These are phyloP conservation scores for Podaxis carcinomalis DNA, from an alignment of 768 basidiomycete genomes.

Conservation along the genomic window DNA sequence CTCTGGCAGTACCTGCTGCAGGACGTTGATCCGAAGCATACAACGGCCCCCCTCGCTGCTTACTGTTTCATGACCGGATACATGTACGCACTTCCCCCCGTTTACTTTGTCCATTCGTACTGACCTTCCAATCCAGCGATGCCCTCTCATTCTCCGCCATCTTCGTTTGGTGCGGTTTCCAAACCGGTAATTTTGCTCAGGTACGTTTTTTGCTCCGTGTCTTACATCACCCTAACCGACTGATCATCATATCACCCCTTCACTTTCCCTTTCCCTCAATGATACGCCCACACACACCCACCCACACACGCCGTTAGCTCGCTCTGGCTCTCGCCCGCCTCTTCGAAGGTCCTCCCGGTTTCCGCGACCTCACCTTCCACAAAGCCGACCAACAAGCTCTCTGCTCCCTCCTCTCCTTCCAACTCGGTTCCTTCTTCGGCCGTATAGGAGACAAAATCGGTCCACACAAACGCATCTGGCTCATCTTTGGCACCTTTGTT, in stretches of 20 bases:
- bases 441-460: slow-evolving; percentile 85
- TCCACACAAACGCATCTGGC: slow-evolving; percentile 68
- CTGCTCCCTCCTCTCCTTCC: slow-evolving; percentile 74
- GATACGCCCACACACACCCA: too few species aligned
- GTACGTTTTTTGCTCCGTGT: slow-evolving; percentile 26
- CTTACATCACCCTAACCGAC: background rate
- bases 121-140: slow-evolving; percentile 39
- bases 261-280: too few species aligned
- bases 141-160: slow-evolving; percentile 73
- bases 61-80: slow-evolving; percentile 79
- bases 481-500: slow-evolving; percentile 63
- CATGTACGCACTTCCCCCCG: slow-evolving; percentile 42
- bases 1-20: slow-evolving; percentile 34
- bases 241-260: background rate
- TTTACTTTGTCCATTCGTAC: background rate
- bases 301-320: slow-evolving; percentile 38
- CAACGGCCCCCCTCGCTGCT: slow-evolving; percentile 49
- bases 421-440: slow-evolving; percentile 71
- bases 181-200: slow-evolving; percentile 75
- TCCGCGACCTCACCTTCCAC: slow-evolving; percentile 61
- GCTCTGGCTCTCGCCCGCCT: slow-evolving; percentile 78
- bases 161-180: slow-evolving; percentile 84
- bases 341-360: slow-evolving; percentile 49
- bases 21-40: slow-evolving; percentile 49
- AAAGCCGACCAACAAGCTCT: slow-evolving; percentile 82